Percentiles rank a stretch among this genome's conserved stretches.
Evolutionary conservation across 805 yeast species (phyloP).

Genomic region (Yarrowia divulgata): DNA sequence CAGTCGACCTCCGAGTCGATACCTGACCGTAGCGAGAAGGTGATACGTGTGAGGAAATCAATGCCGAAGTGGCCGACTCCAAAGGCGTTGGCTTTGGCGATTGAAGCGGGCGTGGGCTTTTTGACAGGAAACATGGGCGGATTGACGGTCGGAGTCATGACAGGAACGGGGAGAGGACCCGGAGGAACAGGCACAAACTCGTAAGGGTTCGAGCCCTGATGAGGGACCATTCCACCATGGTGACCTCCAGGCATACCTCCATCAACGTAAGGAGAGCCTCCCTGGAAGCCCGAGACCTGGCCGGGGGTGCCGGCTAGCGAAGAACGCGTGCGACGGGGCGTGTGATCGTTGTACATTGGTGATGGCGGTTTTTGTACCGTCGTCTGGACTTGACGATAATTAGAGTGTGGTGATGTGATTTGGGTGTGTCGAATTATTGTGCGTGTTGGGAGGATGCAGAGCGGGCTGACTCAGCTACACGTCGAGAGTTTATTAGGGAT

Average conservation of each 20-base stretch:
- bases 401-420: constrained; percentile 35
- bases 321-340: constrained; percentile 31
- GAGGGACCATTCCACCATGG: constrained; percentile 15
- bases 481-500: neutral
- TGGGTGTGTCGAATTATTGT: constrained; percentile 6
- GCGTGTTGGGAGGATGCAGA: constrained; percentile 12
- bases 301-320: constrained; percentile 29
- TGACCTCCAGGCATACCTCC: constrained; percentile 17
- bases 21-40: constrained; percentile 71
- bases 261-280: constrained; percentile 26
- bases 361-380: neutral
- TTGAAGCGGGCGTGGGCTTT: constrained; percentile 44
- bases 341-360: constrained; percentile 29
- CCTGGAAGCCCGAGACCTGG: constrained; percentile 5
- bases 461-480: constrained; percentile 1
- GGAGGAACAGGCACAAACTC: constrained; percentile 34
- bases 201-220: constrained; percentile 6
- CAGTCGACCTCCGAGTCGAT: constrained; percentile 73
- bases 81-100: constrained; percentile 39
- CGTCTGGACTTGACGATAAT: constrained; percentile 22
- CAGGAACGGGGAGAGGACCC: constrained; percentile 47
- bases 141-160: constrained; percentile 49
- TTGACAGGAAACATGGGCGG: constrained; percentile 48
- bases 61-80: constrained; percentile 61
- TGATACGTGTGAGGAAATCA: constrained; percentile 68